Conservation (phyloP, 2,329 filamentous ascomycete species). For the Aspergillus uvarum region DNA sequence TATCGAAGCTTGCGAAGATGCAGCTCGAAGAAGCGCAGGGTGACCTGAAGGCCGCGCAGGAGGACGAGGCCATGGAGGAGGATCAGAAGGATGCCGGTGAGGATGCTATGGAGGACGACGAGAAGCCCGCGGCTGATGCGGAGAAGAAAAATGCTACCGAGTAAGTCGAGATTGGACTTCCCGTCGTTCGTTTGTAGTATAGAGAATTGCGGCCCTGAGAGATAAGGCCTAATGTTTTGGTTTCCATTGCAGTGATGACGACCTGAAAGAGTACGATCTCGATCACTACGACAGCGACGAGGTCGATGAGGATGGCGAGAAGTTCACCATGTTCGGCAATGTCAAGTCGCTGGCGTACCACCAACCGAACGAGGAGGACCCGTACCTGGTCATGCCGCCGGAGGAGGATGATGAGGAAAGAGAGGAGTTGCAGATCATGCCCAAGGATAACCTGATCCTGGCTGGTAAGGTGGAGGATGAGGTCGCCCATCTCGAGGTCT, state of each 20-base stretch:
- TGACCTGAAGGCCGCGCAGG: slow-evolving; percentile 72
- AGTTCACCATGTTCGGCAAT: slow-evolving; percentile 92
- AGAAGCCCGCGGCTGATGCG: slow-evolving; percentile 26
- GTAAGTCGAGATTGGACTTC: slow-evolving; percentile 2
- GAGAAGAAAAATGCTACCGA: slow-evolving; percentile 21
- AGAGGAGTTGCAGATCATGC: slow-evolving; percentile 88
- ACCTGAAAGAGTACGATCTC: slow-evolving; percentile 92
- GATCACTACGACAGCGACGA: slow-evolving; percentile 92
- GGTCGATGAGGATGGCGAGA: slow-evolving; percentile 63
- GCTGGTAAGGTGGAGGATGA: slow-evolving; percentile 96
- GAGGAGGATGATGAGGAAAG: slow-evolving; percentile 83
- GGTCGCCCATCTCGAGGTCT: slow-evolving; percentile 92
- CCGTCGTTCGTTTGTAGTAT: no score
- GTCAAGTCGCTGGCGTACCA: slow-evolving; percentile 92
- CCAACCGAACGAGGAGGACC: slow-evolving; percentile 89
- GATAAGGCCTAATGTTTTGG: background rate
- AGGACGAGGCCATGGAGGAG: slow-evolving; percentile 39
- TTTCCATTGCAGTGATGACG: slow-evolving; percentile 57
- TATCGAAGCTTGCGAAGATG: slow-evolving; percentile 70
- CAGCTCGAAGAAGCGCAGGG: slow-evolving; percentile 91
- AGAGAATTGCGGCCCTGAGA: no score
- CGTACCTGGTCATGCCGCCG: slow-evolving; percentile 86
- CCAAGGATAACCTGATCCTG: slow-evolving; percentile 88
- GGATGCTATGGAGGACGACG: slow-evolving; percentile 24
- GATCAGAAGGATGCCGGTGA: slow-evolving; percentile 42